These are phyloP conservation scores for Aspergillus spinulosporus DNA, from an alignment of 2,329 filamentous ascomycete genomes.

Conservation along the genomic window DNA sequence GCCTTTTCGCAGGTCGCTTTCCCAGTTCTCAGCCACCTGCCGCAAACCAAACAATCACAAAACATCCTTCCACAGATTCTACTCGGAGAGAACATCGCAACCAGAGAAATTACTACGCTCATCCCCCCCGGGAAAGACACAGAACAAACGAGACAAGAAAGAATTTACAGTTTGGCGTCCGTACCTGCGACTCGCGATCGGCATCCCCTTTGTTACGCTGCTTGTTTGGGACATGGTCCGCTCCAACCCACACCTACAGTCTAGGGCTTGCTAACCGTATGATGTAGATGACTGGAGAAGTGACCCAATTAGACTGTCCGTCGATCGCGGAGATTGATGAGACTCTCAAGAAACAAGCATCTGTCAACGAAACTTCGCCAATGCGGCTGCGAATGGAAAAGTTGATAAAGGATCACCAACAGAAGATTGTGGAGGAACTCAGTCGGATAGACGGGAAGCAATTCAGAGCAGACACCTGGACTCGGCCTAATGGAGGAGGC, in stretches of 20 bases:
- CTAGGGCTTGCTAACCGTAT: slow-evolving; percentile 11
- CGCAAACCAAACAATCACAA: slow-evolving; percentile 24
- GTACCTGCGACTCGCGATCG: slow-evolving; percentile 51
- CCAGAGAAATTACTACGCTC: neutral
- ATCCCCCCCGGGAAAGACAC: slow-evolving; percentile 22
- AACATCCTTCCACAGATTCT: slow-evolving; percentile 16
- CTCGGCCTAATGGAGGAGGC: slow-evolving; percentile 81
- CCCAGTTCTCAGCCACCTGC: slow-evolving; percentile 27
- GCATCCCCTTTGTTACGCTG: slow-evolving; percentile 50
- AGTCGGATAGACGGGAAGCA: slow-evolving; percentile 78
- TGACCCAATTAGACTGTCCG: slow-evolving; percentile 47
- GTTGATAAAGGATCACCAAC: slow-evolving; percentile 90
- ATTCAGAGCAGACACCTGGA: slow-evolving; percentile 85
- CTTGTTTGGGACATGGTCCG: slow-evolving; percentile 55
- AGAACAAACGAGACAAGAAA: slow-evolving; percentile 21
- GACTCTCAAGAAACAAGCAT: slow-evolving; percentile 74
- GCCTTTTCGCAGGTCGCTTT: slow-evolving; percentile 37
- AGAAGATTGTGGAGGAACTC: slow-evolving; percentile 79
- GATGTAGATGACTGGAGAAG: slow-evolving; percentile 38
- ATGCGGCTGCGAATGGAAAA: slow-evolving; percentile 98
- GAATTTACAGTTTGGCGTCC: slow-evolving; percentile 46
- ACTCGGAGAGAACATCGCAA: neutral
- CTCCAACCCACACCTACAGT: neutral
- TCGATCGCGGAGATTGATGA: slow-evolving; percentile 84
- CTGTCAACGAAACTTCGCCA: slow-evolving; percentile 74